Conservation (phyloP, 768 basidiomycete genomes). For the Serendipita sp. region DNA sequence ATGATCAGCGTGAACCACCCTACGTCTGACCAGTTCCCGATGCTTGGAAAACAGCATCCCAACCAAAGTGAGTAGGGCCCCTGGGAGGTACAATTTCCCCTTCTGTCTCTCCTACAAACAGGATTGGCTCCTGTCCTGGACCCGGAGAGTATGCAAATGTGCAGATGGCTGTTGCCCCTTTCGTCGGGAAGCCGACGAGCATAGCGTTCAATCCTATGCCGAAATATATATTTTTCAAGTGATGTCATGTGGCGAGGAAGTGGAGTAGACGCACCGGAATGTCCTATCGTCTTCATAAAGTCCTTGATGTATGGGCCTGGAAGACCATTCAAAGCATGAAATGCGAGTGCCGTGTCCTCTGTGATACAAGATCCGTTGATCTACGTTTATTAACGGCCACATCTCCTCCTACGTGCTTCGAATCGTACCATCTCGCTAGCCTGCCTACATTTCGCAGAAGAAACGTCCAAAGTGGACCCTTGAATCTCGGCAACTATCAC, state of each 20-base stretch:
- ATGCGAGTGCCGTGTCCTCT: slow-evolving; percentile 91
- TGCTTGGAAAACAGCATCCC: slow-evolving; percentile 80
- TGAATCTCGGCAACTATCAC: slow-evolving; percentile 79
- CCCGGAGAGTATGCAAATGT: slow-evolving; percentile 91
- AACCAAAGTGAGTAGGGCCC: slow-evolving; percentile 69
- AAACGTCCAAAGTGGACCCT: slow-evolving; percentile 82
- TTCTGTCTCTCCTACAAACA: slow-evolving; percentile 78
- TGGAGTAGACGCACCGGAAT: slow-evolving; percentile 42
- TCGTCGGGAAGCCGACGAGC: slow-evolving; percentile 57
- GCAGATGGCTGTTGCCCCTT: slow-evolving; percentile 76
- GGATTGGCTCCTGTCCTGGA: slow-evolving; percentile 59
- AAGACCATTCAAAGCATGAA: slow-evolving; percentile 73
- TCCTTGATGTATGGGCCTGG: slow-evolving; percentile 97
- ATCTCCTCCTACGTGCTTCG: neutral
- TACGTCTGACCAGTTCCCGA: slow-evolving; percentile 64
- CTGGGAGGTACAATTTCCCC: slow-evolving; percentile 80
- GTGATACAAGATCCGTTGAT: slow-evolving; percentile 49
- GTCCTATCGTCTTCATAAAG: slow-evolving; percentile 70
- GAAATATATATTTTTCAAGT: neutral
- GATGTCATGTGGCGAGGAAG: neutral
- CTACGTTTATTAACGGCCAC: slow-evolving; percentile 13
- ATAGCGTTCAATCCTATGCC: slow-evolving; percentile 59
- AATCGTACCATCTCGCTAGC: slow-evolving; percentile 55
- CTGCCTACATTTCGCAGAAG: slow-evolving; percentile 65
- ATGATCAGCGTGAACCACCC: slow-evolving; percentile 13